phyloP scores from a whole-genome alignment of 2,329 filamentous ascomycete genomes.

The Periconia sp. region DNA sequence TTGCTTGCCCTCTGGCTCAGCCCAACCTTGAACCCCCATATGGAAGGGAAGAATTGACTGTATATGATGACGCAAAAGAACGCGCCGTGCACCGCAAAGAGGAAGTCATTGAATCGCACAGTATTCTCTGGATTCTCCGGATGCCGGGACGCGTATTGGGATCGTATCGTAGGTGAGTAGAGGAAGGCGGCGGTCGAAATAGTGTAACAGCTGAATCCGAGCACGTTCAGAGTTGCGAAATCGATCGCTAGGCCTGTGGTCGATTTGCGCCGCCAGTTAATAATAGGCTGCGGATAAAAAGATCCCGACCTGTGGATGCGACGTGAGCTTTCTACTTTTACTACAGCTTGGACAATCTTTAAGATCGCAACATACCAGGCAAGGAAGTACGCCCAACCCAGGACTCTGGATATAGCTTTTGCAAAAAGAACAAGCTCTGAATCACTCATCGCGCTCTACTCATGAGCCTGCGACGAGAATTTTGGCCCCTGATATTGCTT shows the following conservation, averaged over 20 bases:
- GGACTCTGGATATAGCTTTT: constrained; percentile 38
- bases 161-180: constrained; percentile 76
- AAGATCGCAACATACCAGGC: constrained; percentile 33
- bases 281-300: constrained; percentile 89
- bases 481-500: neutral
- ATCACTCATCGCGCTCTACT: constrained; percentile 20
- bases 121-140: constrained; percentile 76
- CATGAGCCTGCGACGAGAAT: too few species aligned
- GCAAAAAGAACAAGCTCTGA: constrained; percentile 36
- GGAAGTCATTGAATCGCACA: constrained; percentile 87
- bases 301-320: constrained; percentile 71
- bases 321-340: neutral
- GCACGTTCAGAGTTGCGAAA: constrained; percentile 77
- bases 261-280: constrained; percentile 77
- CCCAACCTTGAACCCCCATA: constrained; percentile 78
- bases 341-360: too few species aligned
- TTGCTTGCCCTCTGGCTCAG: constrained; percentile 60
- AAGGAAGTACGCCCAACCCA: constrained; percentile 47
- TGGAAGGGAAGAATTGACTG: constrained; percentile 72
- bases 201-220: constrained; percentile 78
- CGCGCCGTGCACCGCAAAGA: constrained; percentile 83
- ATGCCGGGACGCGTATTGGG: constrained; percentile 84
- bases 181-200: constrained; percentile 77
- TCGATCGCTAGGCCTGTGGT: constrained; percentile 87
- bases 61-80: constrained; percentile 74